Conservation (phyloP, 2,329 filamentous ascomycete genomes). For the Apiospora arundinis region DNA sequence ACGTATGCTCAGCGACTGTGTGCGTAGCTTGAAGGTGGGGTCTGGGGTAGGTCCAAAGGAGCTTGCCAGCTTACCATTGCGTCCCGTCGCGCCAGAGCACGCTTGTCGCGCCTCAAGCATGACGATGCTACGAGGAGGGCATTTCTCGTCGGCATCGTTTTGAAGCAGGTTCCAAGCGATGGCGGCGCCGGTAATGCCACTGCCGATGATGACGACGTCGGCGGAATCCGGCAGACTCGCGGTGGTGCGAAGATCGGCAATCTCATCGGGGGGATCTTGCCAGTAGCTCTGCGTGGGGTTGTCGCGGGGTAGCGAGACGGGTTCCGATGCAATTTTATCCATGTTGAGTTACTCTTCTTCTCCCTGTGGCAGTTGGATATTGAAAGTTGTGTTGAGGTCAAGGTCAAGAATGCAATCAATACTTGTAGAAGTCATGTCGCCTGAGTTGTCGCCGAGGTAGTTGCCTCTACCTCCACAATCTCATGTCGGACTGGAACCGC, state of each 20-base stretch:
- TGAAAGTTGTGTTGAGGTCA: not conserved
- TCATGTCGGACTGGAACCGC: no score
- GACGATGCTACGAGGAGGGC: conserved; percentile 30
- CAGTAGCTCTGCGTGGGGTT: conserved; percentile 61
- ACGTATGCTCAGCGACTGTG: no score
- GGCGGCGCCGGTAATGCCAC: conserved; percentile 59
- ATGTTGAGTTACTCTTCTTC: not conserved
- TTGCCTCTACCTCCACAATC: no score
- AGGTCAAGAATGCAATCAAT: no score
- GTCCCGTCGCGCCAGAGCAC: conserved; percentile 38
- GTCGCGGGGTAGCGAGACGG: conserved; percentile 64
- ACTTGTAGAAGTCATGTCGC: no score
- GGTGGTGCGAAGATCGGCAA: conserved; percentile 54
- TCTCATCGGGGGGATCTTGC: not conserved
- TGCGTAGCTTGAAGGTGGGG: conserved; percentile 29
- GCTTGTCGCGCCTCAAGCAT: conserved; percentile 39
- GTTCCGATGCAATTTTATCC: conserved; percentile 13
- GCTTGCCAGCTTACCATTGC: conserved; percentile 38
- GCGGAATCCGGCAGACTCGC: conserved; percentile 51
- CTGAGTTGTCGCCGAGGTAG: no score
- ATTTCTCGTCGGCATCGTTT: conserved; percentile 36
- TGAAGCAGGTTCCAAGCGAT: conserved; percentile 51
- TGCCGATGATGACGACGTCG: conserved; percentile 61
- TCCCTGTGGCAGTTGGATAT: not conserved
- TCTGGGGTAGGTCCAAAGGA: conserved; percentile 40